phyloP scores from a whole-genome alignment of 2,329 filamentous ascomycete genomes.

The Penicillium polonicum region DNA sequence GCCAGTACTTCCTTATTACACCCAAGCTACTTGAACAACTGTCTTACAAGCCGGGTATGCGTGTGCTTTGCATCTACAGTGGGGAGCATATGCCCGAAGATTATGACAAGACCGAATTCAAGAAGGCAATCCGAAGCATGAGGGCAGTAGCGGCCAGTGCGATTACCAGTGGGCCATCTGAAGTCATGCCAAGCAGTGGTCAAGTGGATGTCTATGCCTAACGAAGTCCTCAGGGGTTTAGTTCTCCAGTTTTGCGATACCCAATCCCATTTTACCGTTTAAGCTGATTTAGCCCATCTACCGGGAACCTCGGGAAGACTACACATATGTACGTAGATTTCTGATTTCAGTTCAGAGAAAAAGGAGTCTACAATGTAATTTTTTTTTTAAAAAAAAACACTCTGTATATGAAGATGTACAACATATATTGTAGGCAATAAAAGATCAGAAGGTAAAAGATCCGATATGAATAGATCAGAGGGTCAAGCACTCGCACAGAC shows the following conservation, averaged over 20 bases:
- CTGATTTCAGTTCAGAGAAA: not conserved
- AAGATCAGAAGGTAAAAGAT: not conserved
- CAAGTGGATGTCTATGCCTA: slow-evolving; percentile 25
- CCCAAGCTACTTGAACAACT: slow-evolving; percentile 90
- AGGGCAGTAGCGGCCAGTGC: slow-evolving; percentile 27
- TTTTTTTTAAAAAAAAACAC: too few species aligned
- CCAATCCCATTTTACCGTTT: slow-evolving; percentile 6
- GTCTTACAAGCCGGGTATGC: slow-evolving; percentile 87
- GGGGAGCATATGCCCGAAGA: slow-evolving; percentile 62
- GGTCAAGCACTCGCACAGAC: slow-evolving; percentile 16
- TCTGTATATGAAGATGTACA: too few species aligned
- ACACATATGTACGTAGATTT: not conserved
- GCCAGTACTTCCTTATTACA: slow-evolving; percentile 93
- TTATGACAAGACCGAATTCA: slow-evolving; percentile 40
- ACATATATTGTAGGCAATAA: too few species aligned
- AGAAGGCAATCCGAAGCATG: slow-evolving; percentile 36
- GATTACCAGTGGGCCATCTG: slow-evolving; percentile 11
- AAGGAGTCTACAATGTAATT: too few species aligned
- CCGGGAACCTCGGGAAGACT: not conserved
- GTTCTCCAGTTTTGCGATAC: slow-evolving; percentile 13
- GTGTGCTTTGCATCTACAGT: slow-evolving; percentile 87
- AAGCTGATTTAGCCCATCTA: slow-evolving; percentile 5
- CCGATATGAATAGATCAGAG: not conserved
- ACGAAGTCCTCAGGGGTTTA: slow-evolving; percentile 14
- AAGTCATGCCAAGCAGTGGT: slow-evolving; percentile 14